phyloP scores from a whole-genome alignment of 78 protist genomes.

The Dictyostelium purpureum region DNA sequence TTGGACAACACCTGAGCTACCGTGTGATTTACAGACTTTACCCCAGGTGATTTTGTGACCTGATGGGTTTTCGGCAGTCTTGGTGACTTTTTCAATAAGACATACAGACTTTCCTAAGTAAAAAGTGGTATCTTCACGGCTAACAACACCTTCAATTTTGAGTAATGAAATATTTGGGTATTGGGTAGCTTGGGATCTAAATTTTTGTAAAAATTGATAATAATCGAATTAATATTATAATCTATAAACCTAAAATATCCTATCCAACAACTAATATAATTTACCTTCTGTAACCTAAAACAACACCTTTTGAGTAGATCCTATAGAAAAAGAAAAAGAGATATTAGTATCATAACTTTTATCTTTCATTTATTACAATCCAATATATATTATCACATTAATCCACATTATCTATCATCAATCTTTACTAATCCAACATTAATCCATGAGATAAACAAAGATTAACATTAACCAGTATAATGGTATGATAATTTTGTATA shows the following conservation, averaged over 20 bases:
- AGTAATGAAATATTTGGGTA: slow-evolving; percentile 88
- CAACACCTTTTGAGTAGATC: slow-evolving; percentile 83
- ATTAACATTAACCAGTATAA: too few relatives aligned
- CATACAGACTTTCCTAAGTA: slow-evolving; percentile 96
- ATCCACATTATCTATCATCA: not conserved
- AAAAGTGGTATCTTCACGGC: slow-evolving; percentile 85
- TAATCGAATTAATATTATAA: not conserved
- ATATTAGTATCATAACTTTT: too few relatives aligned
- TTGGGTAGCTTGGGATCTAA: slow-evolving; percentile 88
- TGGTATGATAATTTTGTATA: too few relatives aligned
- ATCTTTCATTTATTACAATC: too few relatives aligned
- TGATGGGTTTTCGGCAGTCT: slow-evolving; percentile 60
- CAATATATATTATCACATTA: too few relatives aligned
- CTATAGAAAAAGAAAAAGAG: slow-evolving; percentile 1
- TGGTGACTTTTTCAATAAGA: slow-evolving; percentile 87
- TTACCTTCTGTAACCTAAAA: slow-evolving; percentile 85
- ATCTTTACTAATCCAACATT: not conserved
- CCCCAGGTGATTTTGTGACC: slow-evolving; percentile 94
- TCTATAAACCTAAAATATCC: not conserved
- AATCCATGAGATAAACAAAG: not conserved
- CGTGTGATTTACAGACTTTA: slow-evolving; percentile 95
- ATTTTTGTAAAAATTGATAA: too few relatives aligned
- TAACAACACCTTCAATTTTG: slow-evolving; percentile 91
- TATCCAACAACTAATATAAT: not conserved
- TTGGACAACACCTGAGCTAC: slow-evolving; percentile 96